Conservation (phyloP, 805 yeast species). For the Cyberlindnera misumaiensis region DNA sequence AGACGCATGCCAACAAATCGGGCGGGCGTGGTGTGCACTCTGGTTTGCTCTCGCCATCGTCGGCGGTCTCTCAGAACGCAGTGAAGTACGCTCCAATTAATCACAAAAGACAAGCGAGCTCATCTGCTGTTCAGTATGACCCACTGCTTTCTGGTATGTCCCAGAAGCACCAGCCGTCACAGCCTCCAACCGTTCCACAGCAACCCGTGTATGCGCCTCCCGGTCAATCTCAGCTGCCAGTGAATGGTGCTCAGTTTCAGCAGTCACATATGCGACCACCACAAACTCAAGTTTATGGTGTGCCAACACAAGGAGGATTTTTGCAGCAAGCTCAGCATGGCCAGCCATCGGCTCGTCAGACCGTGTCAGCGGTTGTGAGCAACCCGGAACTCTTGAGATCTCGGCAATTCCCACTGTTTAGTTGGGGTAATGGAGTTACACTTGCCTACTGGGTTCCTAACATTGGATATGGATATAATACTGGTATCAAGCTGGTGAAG, state of each 20-base stretch:
- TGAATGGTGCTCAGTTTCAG: background rate
- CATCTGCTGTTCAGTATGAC: conserved; percentile 24
- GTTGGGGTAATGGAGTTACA: conserved; percentile 49
- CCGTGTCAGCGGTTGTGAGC: conserved; percentile 8
- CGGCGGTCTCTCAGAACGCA: conserved; percentile 16
- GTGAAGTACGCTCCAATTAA: conserved; percentile 35
- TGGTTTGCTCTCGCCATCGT: conserved; percentile 9
- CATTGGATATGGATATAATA: conserved; percentile 26
- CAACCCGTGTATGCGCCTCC: background rate
- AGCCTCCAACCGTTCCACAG: conserved; percentile 3
- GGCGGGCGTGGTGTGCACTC: too few species aligned
- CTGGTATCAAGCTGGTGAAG: conserved; percentile 32
- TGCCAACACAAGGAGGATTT: conserved; percentile 1
- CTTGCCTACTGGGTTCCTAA: conserved; percentile 35
- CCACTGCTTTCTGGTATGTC: conserved; percentile 19
- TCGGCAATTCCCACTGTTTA: conserved; percentile 72
- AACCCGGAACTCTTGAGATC: conserved; percentile 49
- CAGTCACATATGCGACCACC: background rate
- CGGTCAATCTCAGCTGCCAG: background rate
- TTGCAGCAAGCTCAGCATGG: background rate
- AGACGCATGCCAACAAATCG: background rate
- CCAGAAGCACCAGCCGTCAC: conserved; percentile 5
- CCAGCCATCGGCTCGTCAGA: background rate
- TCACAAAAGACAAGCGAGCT: conserved; percentile 23
- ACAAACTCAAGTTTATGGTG: conserved; percentile 3